Base-by-base conservation (phyloP, 129 eudicot genomes). In the Kitagawia praeruptora region DNA sequence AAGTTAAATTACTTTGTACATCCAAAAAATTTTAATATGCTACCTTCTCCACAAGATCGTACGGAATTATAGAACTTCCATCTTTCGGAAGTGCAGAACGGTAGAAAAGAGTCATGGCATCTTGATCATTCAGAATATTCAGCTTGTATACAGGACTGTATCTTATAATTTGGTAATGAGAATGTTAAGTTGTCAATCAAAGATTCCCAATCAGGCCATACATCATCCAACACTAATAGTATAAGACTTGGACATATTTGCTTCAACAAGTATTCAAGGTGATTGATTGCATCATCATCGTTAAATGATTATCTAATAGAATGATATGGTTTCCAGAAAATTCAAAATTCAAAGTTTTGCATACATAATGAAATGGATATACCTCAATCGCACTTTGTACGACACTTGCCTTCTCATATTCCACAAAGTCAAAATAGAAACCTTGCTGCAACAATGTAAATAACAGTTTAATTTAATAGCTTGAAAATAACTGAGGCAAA, bases 41-140 rank as follows among this genome's bases (percentile, higher is more conserved):
- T 66, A 88, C 93, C 91, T 87, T 64, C 72, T 69, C 74, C 75
- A 87, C 86, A 75, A 89, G 81, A 64, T 85, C 81, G 53, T 81
- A 78, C n/a, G 81, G 85, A 69, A 85, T 82, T 21, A 70, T 40
- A 28, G 76, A 4, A 8, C n/a, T 70, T 49, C 80, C 74, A 34
- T 66, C 15, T 6, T 82, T 86, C 70, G 84, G 88, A 75, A 89
- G 77, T 23, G 93, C 91, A 1, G 77, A 89, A 75, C 76, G 75
- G 77, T 76, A 9, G 58, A 89, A 48, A 38, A 89, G 89, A n/a
- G 81, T 53, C 75, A 38, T 81, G 74, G 93, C 89, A 77, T 89
- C 85, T 44, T 85, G 69, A 23, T 82, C 78, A 15, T 80, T 77
- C 54, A 89, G 79, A 73, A 73, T 47, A 12, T 64, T 80, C 78